These are phyloP conservation scores for Aspergillus versicolor DNA, from an alignment of 2,329 filamentous ascomycete species.

Conservation along the genomic window DNA sequence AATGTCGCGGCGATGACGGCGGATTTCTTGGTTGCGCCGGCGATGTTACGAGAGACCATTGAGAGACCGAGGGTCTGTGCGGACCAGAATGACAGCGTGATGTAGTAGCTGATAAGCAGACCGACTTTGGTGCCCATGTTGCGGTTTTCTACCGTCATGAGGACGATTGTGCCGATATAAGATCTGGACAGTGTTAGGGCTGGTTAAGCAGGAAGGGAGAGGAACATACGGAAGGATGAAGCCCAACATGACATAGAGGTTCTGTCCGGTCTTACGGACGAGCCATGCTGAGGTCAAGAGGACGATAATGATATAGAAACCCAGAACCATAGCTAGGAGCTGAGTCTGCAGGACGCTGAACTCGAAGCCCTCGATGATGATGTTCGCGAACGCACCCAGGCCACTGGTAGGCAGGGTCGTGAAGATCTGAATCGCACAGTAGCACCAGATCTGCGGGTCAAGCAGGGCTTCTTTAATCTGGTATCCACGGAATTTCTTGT, in stretches of 20 bases:
- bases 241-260: conserved; percentile 63
- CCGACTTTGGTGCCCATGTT: conserved; percentile 61
- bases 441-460: conserved; percentile 68
- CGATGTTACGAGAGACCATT: conserved; percentile 68
- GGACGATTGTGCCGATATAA: conserved; percentile 68
- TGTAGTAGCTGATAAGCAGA: conserved; percentile 72
- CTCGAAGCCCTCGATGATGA: conserved; percentile 69
- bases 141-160: conserved; percentile 66
- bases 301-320: conserved; percentile 70
- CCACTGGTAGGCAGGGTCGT: conserved; percentile 73
- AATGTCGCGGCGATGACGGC: conserved; percentile 69
- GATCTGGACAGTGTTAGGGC: conserved; percentile 47
- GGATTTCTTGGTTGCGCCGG: conserved; percentile 72
- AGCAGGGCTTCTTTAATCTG: conserved; percentile 58
- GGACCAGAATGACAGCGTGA: conserved; percentile 75
- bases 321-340: conserved; percentile 70
- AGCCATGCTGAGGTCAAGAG: conserved; percentile 66
- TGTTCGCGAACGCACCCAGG: conserved; percentile 70
- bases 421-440: conserved; percentile 65
- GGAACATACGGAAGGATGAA: conserved; percentile 63
- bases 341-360: conserved; percentile 69
- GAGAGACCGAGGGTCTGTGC: conserved; percentile 67
- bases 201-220: neutral
- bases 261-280: conserved; percentile 68
- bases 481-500: conserved; percentile 53